Conservation (phyloP, 257 asterid genomes). For the Salvia splendens region DNA sequence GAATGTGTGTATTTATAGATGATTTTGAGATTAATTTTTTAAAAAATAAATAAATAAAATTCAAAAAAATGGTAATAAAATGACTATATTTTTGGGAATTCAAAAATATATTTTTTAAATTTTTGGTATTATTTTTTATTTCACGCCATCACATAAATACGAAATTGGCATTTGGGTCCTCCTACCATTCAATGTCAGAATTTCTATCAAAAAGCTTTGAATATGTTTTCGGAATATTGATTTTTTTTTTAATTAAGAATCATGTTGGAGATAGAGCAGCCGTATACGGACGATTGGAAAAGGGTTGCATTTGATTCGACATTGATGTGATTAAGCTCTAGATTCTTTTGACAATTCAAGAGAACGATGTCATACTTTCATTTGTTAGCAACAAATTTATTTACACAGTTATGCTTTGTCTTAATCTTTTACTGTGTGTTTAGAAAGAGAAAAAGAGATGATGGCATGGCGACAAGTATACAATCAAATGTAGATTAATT, state of each 20-base stretch:
- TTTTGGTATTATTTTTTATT: no score
- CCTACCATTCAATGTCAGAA: neutral
- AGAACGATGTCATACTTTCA: neutral
- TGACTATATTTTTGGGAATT: no score
- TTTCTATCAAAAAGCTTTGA: neutral
- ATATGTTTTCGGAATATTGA: neutral
- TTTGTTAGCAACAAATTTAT: no score
- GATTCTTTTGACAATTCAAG: neutral
- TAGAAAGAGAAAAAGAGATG: no score
- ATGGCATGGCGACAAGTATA: no score
- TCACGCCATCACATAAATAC: neutral
- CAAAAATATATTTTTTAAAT: no score
- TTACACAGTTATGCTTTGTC: neutral
- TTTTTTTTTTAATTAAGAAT: neutral
- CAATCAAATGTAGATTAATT: neutral
- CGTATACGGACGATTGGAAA: constrained; percentile 28
- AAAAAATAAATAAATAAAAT: no score
- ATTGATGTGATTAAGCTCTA: neutral
- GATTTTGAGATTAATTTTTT: no score
- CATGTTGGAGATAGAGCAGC: neutral
- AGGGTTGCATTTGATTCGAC: constrained; percentile 27
- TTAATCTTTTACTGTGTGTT: neutral
- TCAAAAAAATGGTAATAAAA: no score
- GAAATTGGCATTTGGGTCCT: neutral
- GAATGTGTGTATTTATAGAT: no score